A percentile compares a stretch with the other conserved stretches of the same genome.
Conservation (phyloP, 2,329 filamentous ascomycete species). For the Pyrenophora graminea region DNA sequence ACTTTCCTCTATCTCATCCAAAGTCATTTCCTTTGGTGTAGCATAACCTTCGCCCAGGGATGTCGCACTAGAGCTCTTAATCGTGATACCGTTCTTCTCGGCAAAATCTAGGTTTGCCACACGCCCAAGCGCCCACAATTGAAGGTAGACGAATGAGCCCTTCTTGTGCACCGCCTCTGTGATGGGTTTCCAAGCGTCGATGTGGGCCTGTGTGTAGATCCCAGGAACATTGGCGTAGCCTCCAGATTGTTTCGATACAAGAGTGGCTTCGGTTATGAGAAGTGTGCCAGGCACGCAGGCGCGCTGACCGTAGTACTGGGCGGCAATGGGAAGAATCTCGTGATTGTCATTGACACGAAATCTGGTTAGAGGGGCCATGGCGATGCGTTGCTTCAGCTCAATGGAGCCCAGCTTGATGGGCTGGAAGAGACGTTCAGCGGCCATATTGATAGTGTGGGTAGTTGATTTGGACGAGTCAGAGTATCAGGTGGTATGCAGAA, state of each 20-base stretch:
- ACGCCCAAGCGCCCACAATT: constrained; percentile 67
- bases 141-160: constrained; percentile 63
- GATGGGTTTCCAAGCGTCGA: constrained; percentile 64
- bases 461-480: not conserved
- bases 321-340: constrained; percentile 49
- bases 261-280: constrained; percentile 62
- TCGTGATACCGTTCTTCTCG: constrained; percentile 41
- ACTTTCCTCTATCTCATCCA: constrained; percentile 47
- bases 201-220: constrained; percentile 55
- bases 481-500: not conserved
- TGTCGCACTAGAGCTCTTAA: constrained; percentile 41
- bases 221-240: constrained; percentile 60
- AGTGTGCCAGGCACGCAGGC: constrained; percentile 59
- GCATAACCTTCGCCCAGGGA: constrained; percentile 50
- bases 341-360: constrained; percentile 54
- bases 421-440: constrained; percentile 39
- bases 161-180: constrained; percentile 67
- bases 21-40: constrained; percentile 44
- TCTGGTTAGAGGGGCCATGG: constrained; percentile 46
- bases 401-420: constrained; percentile 43
- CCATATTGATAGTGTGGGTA: constrained; percentile 22
- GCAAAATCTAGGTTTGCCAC: constrained; percentile 50
- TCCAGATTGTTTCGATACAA: constrained; percentile 54
- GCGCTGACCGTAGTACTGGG: constrained; percentile 61
- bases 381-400: constrained; percentile 41